Evolutionary conservation across 2,329 filamentous ascomycete species (phyloP).

Genomic region (Rhinocladiella mackenziei): DNA sequence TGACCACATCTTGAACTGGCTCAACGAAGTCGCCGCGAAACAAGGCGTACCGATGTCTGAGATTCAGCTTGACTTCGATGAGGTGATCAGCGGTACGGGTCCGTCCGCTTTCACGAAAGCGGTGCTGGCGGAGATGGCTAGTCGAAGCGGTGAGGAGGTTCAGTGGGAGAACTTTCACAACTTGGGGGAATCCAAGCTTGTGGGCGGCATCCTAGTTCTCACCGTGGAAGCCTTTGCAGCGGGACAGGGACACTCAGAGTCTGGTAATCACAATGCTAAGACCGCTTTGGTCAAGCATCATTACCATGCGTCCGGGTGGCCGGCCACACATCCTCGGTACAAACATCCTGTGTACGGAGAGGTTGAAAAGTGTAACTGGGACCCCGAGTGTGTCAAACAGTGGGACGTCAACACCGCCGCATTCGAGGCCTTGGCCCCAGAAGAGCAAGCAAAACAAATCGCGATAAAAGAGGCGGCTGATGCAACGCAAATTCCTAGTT

Average conservation of each 20-base stretch:
- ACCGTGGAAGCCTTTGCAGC: constrained; percentile 70
- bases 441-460: constrained; percentile 55
- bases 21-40: constrained; percentile 55
- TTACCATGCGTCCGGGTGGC: constrained; percentile 72
- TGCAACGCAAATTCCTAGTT: no score
- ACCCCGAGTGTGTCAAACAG: constrained; percentile 57
- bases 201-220: constrained; percentile 62
- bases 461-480: constrained; percentile 34
- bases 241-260: constrained; percentile 69
- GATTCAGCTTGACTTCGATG: constrained; percentile 65
- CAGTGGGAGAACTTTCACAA: constrained; percentile 65
- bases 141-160: constrained; percentile 44
- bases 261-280: constrained; percentile 64
- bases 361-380: constrained; percentile 69
- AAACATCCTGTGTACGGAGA: constrained; percentile 66
- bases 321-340: constrained; percentile 61
- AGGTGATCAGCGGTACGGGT: constrained; percentile 69
- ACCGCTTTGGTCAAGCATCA: constrained; percentile 68
- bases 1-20: constrained; percentile 65
- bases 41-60: constrained; percentile 58
- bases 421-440: constrained; percentile 56
- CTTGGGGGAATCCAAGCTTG: constrained; percentile 61
- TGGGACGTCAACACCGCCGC: constrained; percentile 64
- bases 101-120: constrained; percentile 66
- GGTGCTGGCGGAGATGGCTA: constrained; percentile 61